Conservation (phyloP, 176 grass and related monocot genomes). For the Ampelocalamus luodianensis region DNA sequence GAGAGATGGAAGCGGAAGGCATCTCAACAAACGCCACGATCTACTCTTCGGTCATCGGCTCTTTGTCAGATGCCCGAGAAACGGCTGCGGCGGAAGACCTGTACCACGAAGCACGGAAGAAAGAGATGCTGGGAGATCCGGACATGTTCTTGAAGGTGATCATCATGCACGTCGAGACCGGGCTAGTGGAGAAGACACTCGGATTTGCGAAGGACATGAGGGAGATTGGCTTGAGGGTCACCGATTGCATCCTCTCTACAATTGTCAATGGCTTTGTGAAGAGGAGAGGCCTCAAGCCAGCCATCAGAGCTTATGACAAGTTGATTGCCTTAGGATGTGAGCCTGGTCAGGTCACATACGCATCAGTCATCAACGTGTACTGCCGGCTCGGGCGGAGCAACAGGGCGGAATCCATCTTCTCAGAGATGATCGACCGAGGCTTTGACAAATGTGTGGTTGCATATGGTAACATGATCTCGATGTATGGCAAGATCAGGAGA, state of each 20-base stretch:
- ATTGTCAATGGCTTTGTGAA: slow-evolving; percentile 85
- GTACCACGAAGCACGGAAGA: slow-evolving; percentile 65
- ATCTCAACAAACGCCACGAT: slow-evolving; percentile 51
- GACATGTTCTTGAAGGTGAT: slow-evolving; percentile 81
- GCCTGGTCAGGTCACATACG: slow-evolving; percentile 92
- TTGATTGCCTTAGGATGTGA: slow-evolving; percentile 63
- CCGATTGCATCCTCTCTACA: slow-evolving; percentile 76
- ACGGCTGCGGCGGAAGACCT: slow-evolving; percentile 60
- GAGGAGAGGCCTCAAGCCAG: slow-evolving; percentile 69
- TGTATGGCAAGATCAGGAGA: slow-evolving; percentile 80
- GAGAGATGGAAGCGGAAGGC: slow-evolving; percentile 76
- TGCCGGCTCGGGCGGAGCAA: slow-evolving; percentile 69
- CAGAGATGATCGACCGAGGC: slow-evolving; percentile 79
- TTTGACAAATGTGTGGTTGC: slow-evolving; percentile 83
- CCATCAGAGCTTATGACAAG: slow-evolving; percentile 72
- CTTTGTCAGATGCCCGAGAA: slow-evolving; percentile 67
- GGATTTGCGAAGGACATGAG: slow-evolving; percentile 73
- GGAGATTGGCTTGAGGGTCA: slow-evolving; percentile 63
- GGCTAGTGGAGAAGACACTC: slow-evolving; percentile 57
- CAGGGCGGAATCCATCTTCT: slow-evolving; percentile 74
- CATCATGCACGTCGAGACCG: slow-evolving; percentile 73
- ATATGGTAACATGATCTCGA: slow-evolving; percentile 91
- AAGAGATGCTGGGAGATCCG: slow-evolving; percentile 69
- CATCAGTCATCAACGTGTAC: slow-evolving; percentile 81
- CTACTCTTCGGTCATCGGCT: slow-evolving; percentile 69